phyloP scores from a whole-genome alignment of 208 protist genomes.

The Leishmania major region DNA sequence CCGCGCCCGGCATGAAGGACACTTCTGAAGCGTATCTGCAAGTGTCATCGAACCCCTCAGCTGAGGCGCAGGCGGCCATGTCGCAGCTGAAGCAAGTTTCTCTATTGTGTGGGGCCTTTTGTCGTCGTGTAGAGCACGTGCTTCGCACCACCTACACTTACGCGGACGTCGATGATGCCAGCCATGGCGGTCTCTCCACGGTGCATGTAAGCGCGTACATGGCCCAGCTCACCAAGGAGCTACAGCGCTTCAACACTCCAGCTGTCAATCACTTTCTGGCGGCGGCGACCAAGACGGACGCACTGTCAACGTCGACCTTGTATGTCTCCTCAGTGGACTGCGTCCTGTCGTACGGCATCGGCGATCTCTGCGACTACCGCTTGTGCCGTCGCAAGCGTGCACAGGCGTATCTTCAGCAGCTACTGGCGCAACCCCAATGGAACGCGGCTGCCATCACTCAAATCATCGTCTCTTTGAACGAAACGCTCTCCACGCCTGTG shows the following conservation, averaged over 20 bases:
- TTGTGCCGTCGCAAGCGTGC: conserved; percentile 29
- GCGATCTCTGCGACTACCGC: conserved; percentile 53
- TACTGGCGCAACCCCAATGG: conserved; percentile 34
- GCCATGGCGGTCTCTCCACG: conserved; percentile 8
- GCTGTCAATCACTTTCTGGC: conserved; percentile 17
- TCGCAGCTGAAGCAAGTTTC: conserved; percentile 36
- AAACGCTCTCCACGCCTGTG: conserved; percentile 12
- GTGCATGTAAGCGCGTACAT: conserved; percentile 28
- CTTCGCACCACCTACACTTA: conserved; percentile 31
- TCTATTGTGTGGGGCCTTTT: conserved; percentile 44
- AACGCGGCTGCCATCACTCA: conserved; percentile 28
- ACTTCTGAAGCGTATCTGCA: background rate
- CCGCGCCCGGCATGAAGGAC: background rate
- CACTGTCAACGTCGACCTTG: conserved; percentile 1
- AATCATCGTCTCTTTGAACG: conserved; percentile 30
- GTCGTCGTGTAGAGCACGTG: conserved; percentile 42
- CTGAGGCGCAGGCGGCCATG: conserved; percentile 18
- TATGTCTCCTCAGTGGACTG: conserved; percentile 22
- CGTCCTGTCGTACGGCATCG: conserved; percentile 48
- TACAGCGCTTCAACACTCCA: conserved; percentile 23
- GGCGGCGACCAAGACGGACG: background rate
- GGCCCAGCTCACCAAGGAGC: conserved; percentile 23
- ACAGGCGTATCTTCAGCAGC: conserved; percentile 40
- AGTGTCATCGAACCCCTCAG: conserved; percentile 3
- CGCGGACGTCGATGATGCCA: conserved; percentile 28